phyloP scores from a whole-genome alignment of 2,329 filamentous ascomycete species.

The Fusarium buharicum region DNA sequence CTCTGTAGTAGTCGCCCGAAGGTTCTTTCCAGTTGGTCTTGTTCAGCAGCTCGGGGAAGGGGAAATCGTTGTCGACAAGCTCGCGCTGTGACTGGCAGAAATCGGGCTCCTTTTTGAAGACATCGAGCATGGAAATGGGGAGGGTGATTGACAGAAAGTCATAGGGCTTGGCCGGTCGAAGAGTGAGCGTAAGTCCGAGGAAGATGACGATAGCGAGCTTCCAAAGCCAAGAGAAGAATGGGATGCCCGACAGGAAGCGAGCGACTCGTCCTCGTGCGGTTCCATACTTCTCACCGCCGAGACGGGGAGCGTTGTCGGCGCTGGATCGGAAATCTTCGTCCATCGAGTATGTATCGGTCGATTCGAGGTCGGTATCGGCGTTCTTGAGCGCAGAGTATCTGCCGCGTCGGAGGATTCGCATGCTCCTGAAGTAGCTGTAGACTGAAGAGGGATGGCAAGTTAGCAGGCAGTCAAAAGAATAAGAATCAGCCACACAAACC shows the following conservation, averaged over 20 bases:
- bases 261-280: slow-evolving; percentile 11
- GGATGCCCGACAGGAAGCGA: slow-evolving; percentile 19
- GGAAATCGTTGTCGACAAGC: slow-evolving; percentile 44
- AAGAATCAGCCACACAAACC: slow-evolving; percentile 9
- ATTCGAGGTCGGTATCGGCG: slow-evolving; percentile 32
- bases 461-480: slow-evolving; percentile 1
- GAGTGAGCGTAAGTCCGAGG: slow-evolving; percentile 34
- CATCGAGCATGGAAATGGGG: slow-evolving; percentile 46
- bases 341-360: slow-evolving; percentile 36
- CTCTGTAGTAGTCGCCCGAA: slow-evolving; percentile 48
- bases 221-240: slow-evolving; percentile 29
- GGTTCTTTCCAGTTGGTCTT: slow-evolving; percentile 43
- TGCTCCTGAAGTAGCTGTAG: slow-evolving; percentile 26
- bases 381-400: slow-evolving; percentile 32
- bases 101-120: slow-evolving; percentile 44
- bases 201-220: slow-evolving; percentile 36
- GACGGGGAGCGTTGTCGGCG: slow-evolving; percentile 12
- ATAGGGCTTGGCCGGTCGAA: slow-evolving; percentile 49
- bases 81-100: slow-evolving; percentile 42
- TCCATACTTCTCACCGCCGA: slow-evolving; percentile 25
- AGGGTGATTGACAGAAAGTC: slow-evolving; percentile 48
- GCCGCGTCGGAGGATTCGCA: slow-evolving; percentile 36
- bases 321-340: slow-evolving; percentile 32
- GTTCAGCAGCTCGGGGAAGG: slow-evolving; percentile 47
- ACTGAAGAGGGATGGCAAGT: slow-evolving; percentile 14